A percentile compares a stretch with the other conserved stretches of the same genome.
Conservation (phyloP, 163 green algal species). For the Coccomyxa subellipsoidea region DNA sequence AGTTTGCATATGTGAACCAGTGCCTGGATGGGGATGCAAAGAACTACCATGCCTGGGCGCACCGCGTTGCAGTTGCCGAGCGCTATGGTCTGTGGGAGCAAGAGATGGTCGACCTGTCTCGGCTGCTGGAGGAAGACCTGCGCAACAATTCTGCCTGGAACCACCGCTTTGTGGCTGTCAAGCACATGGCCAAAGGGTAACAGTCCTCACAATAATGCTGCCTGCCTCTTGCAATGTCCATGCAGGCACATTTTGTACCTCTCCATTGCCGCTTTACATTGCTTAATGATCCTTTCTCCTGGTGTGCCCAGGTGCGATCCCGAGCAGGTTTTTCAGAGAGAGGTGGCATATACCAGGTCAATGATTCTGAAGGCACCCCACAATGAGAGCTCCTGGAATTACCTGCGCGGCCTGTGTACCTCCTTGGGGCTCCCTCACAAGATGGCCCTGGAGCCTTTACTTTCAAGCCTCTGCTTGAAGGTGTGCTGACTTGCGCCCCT, state of each 20-base stretch:
- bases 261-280: neutral
- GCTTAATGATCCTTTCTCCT: neutral
- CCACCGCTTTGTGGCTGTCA: slow-evolving; percentile 66
- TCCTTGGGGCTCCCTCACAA: neutral
- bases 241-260: neutral
- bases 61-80: slow-evolving; percentile 70
- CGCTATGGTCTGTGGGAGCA: slow-evolving; percentile 51
- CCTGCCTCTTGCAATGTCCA: neutral
- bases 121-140: slow-evolving; percentile 68
- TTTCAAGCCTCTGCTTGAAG: neutral
- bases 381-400: slow-evolving; percentile 83
- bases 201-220: neutral
- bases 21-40: slow-evolving; percentile 80
- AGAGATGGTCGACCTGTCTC: slow-evolving; percentile 67
- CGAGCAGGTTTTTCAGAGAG: slow-evolving; percentile 25
- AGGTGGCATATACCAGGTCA: slow-evolving; percentile 53
- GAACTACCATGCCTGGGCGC: slow-evolving; percentile 96
- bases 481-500: neutral
- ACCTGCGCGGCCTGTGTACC: slow-evolving; percentile 62
- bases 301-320: neutral
- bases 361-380: slow-evolving; percentile 50
- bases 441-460: neutral
- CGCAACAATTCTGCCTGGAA: slow-evolving; percentile 93
- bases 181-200: neutral
- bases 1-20: slow-evolving; percentile 62